A percentile compares a stretch with the other conserved stretches of the same genome.
These are phyloP conservation scores for Theileria parva DNA, from an alignment of 169 alveolate genomes.

Conservation along the genomic window DNA sequence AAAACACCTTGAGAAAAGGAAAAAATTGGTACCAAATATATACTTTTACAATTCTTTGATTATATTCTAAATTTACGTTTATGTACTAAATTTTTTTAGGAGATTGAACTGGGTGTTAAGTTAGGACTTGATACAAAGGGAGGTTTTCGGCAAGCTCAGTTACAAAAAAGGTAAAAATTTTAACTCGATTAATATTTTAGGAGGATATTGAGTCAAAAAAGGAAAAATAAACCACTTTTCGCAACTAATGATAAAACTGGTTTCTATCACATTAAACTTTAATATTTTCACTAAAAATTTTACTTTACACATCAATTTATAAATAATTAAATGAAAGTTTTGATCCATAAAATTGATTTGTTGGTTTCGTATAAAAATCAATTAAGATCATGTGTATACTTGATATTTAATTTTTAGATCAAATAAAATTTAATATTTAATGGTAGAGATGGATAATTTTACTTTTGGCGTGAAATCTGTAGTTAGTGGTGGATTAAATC, in stretches of 20 bases:
- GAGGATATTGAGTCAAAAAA: conserved; percentile 35
- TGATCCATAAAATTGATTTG: too few relatives aligned
- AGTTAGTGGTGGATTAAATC: neutral
- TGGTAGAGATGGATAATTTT: neutral
- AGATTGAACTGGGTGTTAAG: conserved; percentile 63
- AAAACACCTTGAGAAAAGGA: conserved; percentile 61
- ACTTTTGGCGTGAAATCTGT: neutral
- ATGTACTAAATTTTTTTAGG: conserved; percentile 16
- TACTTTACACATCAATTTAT: neutral
- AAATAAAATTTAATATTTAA: too few relatives aligned
- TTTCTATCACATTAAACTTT: conserved; percentile 20
- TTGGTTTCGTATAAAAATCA: neutral
- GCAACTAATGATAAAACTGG: conserved; percentile 16
- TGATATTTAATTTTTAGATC: neutral
- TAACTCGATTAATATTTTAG: neutral
- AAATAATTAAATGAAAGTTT: neutral
- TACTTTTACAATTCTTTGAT: neutral
- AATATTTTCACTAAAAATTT: neutral
- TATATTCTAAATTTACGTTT: neutral
- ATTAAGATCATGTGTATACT: neutral
- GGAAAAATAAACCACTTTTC: conserved; percentile 39
- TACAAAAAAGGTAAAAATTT: conserved; percentile 43
- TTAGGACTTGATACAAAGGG: conserved; percentile 49
- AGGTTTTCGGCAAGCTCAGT: conserved; percentile 50
- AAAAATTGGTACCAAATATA: conserved; percentile 49